Evolutionary conservation across 179 eudicot genomes (phyloP), one percentile per base, ranked within the genome.

Genomic region (Heliamphora ciliata): DNA sequence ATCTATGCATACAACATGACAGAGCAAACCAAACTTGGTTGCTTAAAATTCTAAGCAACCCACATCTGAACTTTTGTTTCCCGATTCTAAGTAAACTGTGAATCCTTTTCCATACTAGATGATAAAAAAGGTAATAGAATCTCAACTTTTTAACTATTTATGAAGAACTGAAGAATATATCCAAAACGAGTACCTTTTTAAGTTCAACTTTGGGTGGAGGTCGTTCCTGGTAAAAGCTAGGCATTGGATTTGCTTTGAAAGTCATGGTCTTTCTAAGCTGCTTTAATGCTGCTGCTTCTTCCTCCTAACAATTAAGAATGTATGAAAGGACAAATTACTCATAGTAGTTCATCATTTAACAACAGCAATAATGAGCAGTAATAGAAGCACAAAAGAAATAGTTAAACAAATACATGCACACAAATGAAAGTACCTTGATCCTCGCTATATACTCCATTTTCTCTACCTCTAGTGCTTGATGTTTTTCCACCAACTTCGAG

Each of bases 391-490:
- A 71, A 64, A 79, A 8, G 31, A 63, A 80, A 52, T 18, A 75
- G 76, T 72, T 71, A 78, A 24, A 58, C 56, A 31, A 46, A 63
- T 58, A 76, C n/a, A 63, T 17, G 9, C 52, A n/a, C 68, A 17
- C n/a, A 8, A 54, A 79, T 24, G 61, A 58, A 69, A 55, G 69
- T 58, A 84, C 98, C 98, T 93, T 97, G 68, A 89, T 93, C 87
- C 97, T 92, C 72, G 97, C 95, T 86, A 89, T 90, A 82, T 88
- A 89, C 79, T 94, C 95, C 72, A 61, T 83, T 82, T 91, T 93
- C 86, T 94, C 98, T 52, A 84, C 93, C 91, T 94, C 97, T 73
- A 97, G 80, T 47, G 99, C 99, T 70, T 89, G 87, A 77, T 94
- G 97, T 80, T 93, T 97, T 85, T 93, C 97, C 86, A 87, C 98